Percentiles rank a stretch among this genome's conserved stretches.
Conservation (phyloP, 257 asterid species). For the Catharanthus roseus region DNA sequence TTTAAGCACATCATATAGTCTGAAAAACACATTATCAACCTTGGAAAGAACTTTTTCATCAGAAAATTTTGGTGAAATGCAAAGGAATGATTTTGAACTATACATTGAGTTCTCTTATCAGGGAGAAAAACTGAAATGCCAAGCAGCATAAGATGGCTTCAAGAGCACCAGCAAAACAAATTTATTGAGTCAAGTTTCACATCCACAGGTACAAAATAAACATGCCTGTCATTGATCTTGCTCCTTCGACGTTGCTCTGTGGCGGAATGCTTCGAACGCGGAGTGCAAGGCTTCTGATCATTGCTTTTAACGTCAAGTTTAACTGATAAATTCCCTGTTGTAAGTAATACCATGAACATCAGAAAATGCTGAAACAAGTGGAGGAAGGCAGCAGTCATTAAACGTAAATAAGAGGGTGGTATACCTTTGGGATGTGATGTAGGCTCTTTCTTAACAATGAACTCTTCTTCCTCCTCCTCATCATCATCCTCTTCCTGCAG, state of each 20-base stretch:
- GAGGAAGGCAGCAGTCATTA: constrained; percentile 5
- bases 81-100: background rate
- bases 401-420: background rate
- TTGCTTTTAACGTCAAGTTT: constrained; percentile 57
- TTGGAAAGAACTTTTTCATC: background rate
- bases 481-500: constrained; percentile 74
- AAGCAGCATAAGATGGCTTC: background rate
- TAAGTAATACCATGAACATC: constrained; percentile 8
- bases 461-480: constrained; percentile 69
- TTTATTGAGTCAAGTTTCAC: background rate
- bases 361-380: constrained; percentile 3
- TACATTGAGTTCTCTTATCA: background rate
- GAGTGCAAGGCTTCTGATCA: constrained; percentile 81
- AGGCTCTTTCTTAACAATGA: constrained; percentile 60
- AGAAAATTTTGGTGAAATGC: background rate
- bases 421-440: constrained; percentile 62
- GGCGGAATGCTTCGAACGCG: constrained; percentile 97
- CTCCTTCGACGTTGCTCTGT: constrained; percentile 99
- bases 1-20: background rate
- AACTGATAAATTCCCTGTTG: constrained; percentile 54
- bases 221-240: constrained; percentile 97
- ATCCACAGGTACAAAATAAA: background rate
- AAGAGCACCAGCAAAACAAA: background rate
- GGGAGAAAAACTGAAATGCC: background rate
- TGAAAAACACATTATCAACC: too few species aligned